phyloP scores from a whole-genome alignment of 306 rosid species.

The Erythrophleum fordii region DNA sequence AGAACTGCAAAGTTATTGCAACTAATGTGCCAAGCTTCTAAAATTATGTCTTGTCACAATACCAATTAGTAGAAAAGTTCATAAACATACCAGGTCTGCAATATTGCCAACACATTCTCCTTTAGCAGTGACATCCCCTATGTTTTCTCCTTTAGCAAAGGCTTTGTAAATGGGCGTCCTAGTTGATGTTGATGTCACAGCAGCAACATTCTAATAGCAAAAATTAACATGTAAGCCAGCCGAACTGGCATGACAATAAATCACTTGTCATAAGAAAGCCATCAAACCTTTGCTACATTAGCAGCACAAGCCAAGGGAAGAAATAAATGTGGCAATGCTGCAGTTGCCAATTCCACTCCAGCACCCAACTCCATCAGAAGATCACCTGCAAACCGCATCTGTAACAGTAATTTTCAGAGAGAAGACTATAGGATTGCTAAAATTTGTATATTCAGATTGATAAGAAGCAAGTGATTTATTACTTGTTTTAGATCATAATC shows the following conservation, averaged over 20 bases:
- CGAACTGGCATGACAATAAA: conserved; percentile 21
- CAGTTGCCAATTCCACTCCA: conserved; percentile 90
- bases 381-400: conserved; percentile 94
- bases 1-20: conserved; percentile 1
- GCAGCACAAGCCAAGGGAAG: conserved; percentile 99
- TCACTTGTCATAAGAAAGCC: background rate
- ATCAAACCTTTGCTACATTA: conserved; percentile 82
- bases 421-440: conserved; percentile 14
- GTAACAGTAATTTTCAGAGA: conserved; percentile 40
- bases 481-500: conserved; percentile 98
- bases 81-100: conserved; percentile 87
- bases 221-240: conserved; percentile 40
- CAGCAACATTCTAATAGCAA: conserved; percentile 81
- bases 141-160: conserved; percentile 98
- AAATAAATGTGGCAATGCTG: conserved; percentile 88
- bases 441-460: conserved; percentile 20
- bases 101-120: conserved; percentile 98
- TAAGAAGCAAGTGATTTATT: conserved; percentile 8
- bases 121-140: conserved; percentile 98
- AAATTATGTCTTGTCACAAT: conserved; percentile 5
- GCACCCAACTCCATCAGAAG: conserved; percentile 99
- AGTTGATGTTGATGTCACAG: conserved; percentile 98
- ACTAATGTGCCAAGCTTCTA: conserved; percentile 27
- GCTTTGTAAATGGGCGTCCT: conserved; percentile 99
- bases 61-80: conserved; percentile 34